Evolutionary conservation across 2,329 filamentous ascomycete species (phyloP), one percentile per base, ranked within the genome.

Genomic region (Fusarium lyarnte): DNA sequence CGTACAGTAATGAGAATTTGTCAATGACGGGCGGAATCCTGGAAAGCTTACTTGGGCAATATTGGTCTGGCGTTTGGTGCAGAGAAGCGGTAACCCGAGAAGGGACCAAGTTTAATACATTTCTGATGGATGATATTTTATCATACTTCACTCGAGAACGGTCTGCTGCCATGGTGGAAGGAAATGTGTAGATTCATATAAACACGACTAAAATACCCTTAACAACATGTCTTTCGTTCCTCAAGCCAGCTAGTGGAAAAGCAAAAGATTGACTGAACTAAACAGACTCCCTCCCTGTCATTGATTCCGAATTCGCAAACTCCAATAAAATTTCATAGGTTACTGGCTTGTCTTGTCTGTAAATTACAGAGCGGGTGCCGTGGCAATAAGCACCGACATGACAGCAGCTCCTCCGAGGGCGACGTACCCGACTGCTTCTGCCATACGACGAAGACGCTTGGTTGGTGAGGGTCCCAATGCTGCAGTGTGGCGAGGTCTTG

Each of bases 381-480:
- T 83, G 25, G 80, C 82, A 55, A 83, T 83, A 39, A 83, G 68
- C 7, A 81, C 82, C 29, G 81, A 81, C 78, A 83, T 79, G 42
- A 82, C 82, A n/a, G 81, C 81, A 12, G 81, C 74, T 25, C 82
- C 82, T 12, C 82, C 82, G 6, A 83, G 70, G 9, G 82, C 79
- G 16, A 79, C 81, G 41, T 79, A 81, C 13, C 82, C 80, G 29
- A 83, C 69, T 1, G 78, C 78, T 55, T 83, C 82, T 8, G 80
- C 82, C 45, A 78, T 78, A 51, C 77, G 78, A 17, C 79, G 79
- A 45, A 82, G 64, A 10, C 81, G 78, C 52, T 83, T 83, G 7
- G 36, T 58, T 21, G 79, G 77, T 14, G 70, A 74, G 25, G 45
- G 39, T 39, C 39, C 27, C 31, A 45, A 38, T 33, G 45, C 46